These are phyloP conservation scores for Eucalyptus cloeziana DNA, from an alignment of 345 rosid genomes.

Conservation along the genomic window DNA sequence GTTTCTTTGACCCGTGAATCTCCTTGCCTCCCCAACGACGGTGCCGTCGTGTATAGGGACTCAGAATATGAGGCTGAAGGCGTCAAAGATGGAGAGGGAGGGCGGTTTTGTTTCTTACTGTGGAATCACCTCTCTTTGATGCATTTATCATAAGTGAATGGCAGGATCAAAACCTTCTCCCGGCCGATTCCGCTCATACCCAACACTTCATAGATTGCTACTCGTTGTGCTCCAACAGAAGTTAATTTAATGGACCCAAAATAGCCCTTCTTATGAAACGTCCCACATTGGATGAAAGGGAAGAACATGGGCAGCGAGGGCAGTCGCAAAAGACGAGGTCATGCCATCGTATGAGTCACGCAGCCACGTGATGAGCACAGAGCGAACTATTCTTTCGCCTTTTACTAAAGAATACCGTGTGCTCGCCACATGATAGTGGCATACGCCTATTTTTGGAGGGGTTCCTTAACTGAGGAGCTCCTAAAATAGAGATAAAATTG, in stretches of 20 bases:
- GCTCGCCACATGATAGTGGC: constrained; percentile 1
- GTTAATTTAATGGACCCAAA: background rate
- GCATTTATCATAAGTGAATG: too few relatives aligned
- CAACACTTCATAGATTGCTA: background rate
- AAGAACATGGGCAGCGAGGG: background rate
- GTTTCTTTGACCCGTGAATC: too few relatives aligned
- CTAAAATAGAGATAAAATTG: background rate
- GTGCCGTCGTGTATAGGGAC: too few relatives aligned
- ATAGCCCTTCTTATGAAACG: background rate
- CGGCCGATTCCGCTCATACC: background rate
- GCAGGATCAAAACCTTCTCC: background rate
- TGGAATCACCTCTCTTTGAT: too few relatives aligned
- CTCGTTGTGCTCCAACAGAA: background rate
- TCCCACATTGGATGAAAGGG: background rate
- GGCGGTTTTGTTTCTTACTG: too few relatives aligned
- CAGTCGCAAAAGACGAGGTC: fast-evolving
- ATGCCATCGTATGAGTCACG: fast-evolving
- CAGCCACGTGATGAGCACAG: constrained; percentile 2
- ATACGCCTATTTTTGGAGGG: constrained; percentile 3
- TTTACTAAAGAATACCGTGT: constrained; percentile 39
- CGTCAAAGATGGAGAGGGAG: too few relatives aligned
- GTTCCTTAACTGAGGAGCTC: background rate
- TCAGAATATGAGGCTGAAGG: too few relatives aligned
- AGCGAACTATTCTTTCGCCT: constrained; percentile 47
- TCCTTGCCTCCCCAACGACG: too few relatives aligned